phyloP scores from a whole-genome alignment of 2,329 filamentous ascomycete genomes.

The Trichoderma aggressivum region DNA sequence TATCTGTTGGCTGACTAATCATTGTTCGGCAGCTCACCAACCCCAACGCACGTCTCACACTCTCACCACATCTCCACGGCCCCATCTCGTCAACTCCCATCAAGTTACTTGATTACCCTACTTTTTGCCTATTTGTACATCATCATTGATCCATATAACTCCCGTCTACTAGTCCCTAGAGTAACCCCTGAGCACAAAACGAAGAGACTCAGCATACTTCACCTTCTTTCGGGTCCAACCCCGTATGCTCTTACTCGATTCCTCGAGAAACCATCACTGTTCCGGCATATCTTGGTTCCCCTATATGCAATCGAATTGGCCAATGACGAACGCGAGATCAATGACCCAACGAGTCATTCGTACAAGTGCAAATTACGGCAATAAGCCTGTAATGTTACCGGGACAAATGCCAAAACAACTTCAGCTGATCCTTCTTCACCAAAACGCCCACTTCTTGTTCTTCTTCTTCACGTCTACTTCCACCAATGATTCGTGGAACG shows the following conservation, averaged over 20 bases:
- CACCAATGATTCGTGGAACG: slow-evolving; percentile 14
- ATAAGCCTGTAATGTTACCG: background rate
- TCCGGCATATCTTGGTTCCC: background rate
- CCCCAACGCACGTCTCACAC: background rate
- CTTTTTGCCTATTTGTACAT: background rate
- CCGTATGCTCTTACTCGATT: background rate
- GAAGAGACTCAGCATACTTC: background rate
- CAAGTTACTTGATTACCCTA: rapidly evolving
- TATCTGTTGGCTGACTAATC: background rate
- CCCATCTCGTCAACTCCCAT: background rate
- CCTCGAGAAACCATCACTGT: background rate
- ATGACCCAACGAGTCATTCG: background rate
- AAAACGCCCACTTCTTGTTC: background rate
- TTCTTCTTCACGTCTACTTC: background rate
- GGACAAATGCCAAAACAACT: background rate
- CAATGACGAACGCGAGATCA: background rate
- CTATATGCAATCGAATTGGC: background rate
- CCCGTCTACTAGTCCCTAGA: background rate
- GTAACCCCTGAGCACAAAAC: background rate
- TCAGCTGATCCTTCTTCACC: background rate
- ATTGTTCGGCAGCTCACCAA: background rate
- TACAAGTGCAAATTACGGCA: background rate
- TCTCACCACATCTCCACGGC: background rate
- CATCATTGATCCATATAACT: background rate
- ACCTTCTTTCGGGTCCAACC: background rate